Evolutionary conservation across 2,329 filamentous ascomycete species (phyloP).

Genomic region (Pyrenophora tritici-repentis): DNA sequence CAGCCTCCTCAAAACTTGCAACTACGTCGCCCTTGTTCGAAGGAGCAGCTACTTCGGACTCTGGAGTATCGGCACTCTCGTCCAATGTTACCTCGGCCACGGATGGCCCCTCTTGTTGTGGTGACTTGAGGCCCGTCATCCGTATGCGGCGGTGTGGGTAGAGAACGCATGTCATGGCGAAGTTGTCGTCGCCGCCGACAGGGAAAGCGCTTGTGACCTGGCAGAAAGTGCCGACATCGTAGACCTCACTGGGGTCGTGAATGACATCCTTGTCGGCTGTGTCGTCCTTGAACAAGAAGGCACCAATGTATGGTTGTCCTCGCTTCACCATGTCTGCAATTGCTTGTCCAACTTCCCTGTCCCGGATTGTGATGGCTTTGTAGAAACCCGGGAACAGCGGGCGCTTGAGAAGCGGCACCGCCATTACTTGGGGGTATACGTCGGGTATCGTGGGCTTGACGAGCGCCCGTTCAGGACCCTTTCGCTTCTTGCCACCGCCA

Average conservation of each 20-base stretch:
- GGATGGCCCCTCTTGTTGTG: conserved; percentile 50
- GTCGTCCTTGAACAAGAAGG: conserved; percentile 96
- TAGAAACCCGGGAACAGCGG: conserved; percentile 98
- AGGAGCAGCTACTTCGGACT: conserved; percentile 55
- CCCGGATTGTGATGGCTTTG: conserved; percentile 95
- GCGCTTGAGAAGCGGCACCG: conserved; percentile 91
- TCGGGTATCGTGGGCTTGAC: conserved; percentile 91
- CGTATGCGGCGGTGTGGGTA: conserved; percentile 96
- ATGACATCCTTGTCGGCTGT: conserved; percentile 93
- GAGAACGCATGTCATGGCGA: conserved; percentile 85
- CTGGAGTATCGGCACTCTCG: conserved; percentile 42
- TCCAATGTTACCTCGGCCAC: conserved; percentile 49
- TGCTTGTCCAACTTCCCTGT: conserved; percentile 86
- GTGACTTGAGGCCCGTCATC: conserved; percentile 80
- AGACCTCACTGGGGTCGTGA: conserved; percentile 85
- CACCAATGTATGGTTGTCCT: conserved; percentile 95
- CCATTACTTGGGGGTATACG: conserved; percentile 96
- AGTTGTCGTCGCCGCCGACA: conserved; percentile 76
- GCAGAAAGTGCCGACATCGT: conserved; percentile 95
- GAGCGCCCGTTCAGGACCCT: conserved; percentile 73
- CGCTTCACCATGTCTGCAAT: conserved; percentile 97
- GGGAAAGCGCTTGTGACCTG: conserved; percentile 97
- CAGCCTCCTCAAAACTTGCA: conserved; percentile 90
- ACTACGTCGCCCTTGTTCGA: conserved; percentile 80
- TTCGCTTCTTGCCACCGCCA: conserved; percentile 70